Conservation (phyloP, 1,139 yeast species). For the Tardiomyces digboiensis region DNA sequence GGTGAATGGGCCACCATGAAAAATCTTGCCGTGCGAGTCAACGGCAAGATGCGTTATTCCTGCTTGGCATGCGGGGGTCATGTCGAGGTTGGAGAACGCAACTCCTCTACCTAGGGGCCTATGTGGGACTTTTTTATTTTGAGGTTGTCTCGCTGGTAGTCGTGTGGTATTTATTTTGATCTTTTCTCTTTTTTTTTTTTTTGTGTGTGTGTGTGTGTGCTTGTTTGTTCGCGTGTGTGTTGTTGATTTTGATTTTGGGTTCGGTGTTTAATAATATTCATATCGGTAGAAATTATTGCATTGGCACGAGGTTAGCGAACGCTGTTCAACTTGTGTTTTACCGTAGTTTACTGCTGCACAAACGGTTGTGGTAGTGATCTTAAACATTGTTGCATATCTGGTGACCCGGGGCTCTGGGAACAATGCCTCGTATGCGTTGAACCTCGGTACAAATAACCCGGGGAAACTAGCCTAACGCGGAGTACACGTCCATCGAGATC, state of each 20-base stretch:
- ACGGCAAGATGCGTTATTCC: constrained; percentile 29
- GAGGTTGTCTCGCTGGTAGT: background rate
- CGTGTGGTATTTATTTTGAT: background rate
- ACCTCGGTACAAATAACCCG: no score
- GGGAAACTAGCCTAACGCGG: no score
- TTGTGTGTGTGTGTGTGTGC: background rate
- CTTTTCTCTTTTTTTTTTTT: background rate
- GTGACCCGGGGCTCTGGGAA: no score
- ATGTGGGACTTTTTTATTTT: background rate
- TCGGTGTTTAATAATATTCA: background rate
- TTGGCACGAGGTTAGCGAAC: no score
- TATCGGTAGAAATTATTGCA: no score
- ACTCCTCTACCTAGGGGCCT: background rate
- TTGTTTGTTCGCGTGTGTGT: background rate
- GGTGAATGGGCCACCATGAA: constrained; percentile 94
- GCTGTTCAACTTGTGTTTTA: no score
- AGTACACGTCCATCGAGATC: no score
- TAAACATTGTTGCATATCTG: no score
- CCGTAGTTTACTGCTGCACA: no score
- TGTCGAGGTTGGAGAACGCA: constrained; percentile 35
- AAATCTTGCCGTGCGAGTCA: constrained; percentile 47
- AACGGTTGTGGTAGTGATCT: no score
- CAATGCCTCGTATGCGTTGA: no score
- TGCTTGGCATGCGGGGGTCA: constrained; percentile 65
- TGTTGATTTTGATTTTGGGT: background rate